Evolutionary conservation across 2,329 filamentous ascomycete species (phyloP), one percentile per base, ranked within the genome.

Genomic region (Colletotrichum melonis): DNA sequence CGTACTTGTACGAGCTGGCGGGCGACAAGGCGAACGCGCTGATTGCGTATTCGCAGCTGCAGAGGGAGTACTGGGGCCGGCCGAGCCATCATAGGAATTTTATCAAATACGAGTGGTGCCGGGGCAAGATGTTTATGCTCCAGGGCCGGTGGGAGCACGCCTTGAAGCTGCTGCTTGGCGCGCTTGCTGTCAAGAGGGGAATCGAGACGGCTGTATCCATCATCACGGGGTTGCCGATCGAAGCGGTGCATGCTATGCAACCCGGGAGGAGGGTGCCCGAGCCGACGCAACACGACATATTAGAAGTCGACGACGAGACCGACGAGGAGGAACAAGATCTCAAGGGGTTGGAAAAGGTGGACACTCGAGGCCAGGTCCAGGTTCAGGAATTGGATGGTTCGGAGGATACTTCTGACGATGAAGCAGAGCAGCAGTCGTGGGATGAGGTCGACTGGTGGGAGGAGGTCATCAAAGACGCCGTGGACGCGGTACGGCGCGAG

Each of bases 71-170:
- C 11, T 75, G 63, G 64, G 65, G 52, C 1, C 19, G 73, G 4
- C 73, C 73, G 5, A 68, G 65, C 22, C 73, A 72, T 4, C 67
- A 65, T 12, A 46, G 59, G 0, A 76, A 76, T 16, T 63, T 76
- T 4, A 59, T 75, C 52, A 70, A 60, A 1, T 76, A 76, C 7
- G 69, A 75, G 26, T 76, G 74, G 73, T 67, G 66, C 16, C 24
- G 74, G 1, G 74, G 69, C 4, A 75, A 75, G 24, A 75, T 76
- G 74, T 73, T 76, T n/a, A 71, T 73, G 69, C 11, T 75, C 12
- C 74, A 73, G 6, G 66, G 73, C 0, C 57, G 72, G 6, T 74
- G 74, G 74, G 74, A 74, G 2, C 56, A 75, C 12, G 74, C 74
- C 9, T n/a, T 74, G 19, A 74, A 72, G 52, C 32, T 75, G 60